A percentile compares a stretch with the other conserved stretches of the same genome.
Evolutionary conservation across 2,329 filamentous ascomycete genomes (phyloP).

Genomic region (Diaporthe nobilis): DNA sequence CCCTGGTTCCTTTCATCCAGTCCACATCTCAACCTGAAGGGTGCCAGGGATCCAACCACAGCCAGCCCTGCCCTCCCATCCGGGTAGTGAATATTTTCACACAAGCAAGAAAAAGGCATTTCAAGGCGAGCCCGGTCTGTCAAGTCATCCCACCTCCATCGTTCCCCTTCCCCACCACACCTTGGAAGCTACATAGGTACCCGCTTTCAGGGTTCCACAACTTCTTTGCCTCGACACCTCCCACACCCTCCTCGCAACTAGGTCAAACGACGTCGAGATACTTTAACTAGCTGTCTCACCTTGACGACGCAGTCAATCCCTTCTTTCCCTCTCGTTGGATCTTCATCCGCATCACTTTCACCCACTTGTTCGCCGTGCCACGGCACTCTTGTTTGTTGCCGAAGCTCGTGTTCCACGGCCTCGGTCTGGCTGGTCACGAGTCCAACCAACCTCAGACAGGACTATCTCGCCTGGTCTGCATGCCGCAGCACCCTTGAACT

Average conservation of each 20-base stretch:
- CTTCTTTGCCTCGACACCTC: constrained; percentile 29
- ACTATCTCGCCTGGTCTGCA: not conserved
- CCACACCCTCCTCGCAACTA: constrained; percentile 33
- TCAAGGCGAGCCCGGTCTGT: constrained; percentile 2
- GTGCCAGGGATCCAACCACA: not conserved
- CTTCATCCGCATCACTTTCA: not conserved
- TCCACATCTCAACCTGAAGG: not conserved
- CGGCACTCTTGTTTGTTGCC: constrained; percentile 3
- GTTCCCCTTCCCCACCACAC: constrained; percentile 37
- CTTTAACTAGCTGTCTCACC: constrained; percentile 28
- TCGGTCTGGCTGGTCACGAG: constrained; percentile 30
- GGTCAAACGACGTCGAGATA: constrained; percentile 39
- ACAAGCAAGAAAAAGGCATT: not conserved
- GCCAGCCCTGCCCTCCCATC: constrained; percentile 2
- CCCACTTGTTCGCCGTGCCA: not conserved
- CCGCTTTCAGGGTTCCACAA: constrained; percentile 38
- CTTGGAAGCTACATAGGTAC: constrained; percentile 35
- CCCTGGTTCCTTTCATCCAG: not conserved
- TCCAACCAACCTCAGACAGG: constrained; percentile 11
- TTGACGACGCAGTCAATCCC: constrained; percentile 9
- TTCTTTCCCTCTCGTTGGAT: not conserved
- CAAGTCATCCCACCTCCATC: constrained; percentile 24
- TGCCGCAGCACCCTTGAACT: not conserved
- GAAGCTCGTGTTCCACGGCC: constrained; percentile 23
- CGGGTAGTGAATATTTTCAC: constrained; percentile 2